These are phyloP conservation scores for Pythium myriotylum DNA, from an alignment of 352 stramenopile species.

Conservation along the genomic window DNA sequence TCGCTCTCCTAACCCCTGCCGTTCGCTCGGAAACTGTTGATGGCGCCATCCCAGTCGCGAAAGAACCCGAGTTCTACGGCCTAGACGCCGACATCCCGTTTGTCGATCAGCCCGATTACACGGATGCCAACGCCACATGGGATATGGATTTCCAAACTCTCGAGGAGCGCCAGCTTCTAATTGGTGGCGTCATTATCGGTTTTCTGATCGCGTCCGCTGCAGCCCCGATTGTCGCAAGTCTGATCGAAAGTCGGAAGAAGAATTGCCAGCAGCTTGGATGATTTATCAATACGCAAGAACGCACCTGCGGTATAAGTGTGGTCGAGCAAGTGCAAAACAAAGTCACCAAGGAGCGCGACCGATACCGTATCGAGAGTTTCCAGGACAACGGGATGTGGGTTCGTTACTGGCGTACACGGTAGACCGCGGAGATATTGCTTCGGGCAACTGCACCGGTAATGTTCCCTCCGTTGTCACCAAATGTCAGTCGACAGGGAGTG, in stretches of 20 bases:
- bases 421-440: conserved; percentile 4
- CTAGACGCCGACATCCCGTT: no score
- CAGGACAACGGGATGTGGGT: conserved; percentile 12
- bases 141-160: no score
- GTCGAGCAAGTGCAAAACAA: conserved; percentile 9
- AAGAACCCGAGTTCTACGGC: no score
- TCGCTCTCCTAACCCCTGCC: no score
- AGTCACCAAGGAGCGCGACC: conserved; percentile 6
- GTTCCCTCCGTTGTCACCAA: background rate
- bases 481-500: conserved; percentile 6
- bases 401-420: conserved; percentile 19
- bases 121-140: no score
- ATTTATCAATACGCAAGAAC: conserved; percentile 3
- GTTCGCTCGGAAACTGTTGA: no score
- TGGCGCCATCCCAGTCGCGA: no score
- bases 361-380: conserved; percentile 3
- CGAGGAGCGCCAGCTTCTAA: background rate
- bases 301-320: background rate
- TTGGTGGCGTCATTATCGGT: background rate
- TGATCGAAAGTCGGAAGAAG: conserved; percentile 1
- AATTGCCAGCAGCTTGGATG: conserved; percentile 9
- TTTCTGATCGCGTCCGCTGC: conserved; percentile 5
- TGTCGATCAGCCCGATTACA: background rate
- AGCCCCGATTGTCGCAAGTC: background rate
- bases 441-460: conserved; percentile 11